phyloP scores from a whole-genome alignment of 2,329 filamentous ascomycete species.

The Rhytidhysteron rufulum region DNA sequence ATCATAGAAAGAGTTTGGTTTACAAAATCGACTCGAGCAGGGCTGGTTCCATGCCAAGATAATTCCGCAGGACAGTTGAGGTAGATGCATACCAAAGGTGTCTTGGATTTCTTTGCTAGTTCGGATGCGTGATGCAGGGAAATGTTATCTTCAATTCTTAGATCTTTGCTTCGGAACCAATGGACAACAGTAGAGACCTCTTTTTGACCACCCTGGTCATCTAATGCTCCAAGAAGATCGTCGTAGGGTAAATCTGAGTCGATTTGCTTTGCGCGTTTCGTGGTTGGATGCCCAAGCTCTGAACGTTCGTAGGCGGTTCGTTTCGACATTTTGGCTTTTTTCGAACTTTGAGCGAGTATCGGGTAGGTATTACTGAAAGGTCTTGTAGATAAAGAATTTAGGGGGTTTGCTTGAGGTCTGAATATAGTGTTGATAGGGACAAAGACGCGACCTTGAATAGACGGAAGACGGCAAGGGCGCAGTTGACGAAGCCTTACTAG shows the following conservation, averaged over 20 bases:
- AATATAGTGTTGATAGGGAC: not conserved
- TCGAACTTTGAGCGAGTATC: constrained; percentile 5
- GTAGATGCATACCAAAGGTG: constrained; percentile 44
- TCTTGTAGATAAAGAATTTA: not conserved
- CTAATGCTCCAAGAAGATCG: constrained; percentile 37
- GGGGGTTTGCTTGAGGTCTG: not conserved
- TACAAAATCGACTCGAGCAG: constrained; percentile 48
- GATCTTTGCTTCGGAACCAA: constrained; percentile 52
- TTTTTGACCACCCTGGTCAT: constrained; percentile 35
- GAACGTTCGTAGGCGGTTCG: constrained; percentile 25
- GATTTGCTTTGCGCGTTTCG: constrained; percentile 49
- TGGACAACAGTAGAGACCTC: constrained; percentile 43
- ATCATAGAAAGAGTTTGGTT: constrained; percentile 42
- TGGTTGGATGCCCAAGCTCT: constrained; percentile 42
- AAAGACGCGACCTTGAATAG: not conserved
- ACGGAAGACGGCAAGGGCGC: not conserved
- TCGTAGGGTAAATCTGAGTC: constrained; percentile 44
- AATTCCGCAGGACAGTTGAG: constrained; percentile 46
- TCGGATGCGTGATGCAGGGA: constrained; percentile 44
- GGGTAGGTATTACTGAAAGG: not conserved
- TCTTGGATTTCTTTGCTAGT: constrained; percentile 42
- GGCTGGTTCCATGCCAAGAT: constrained; percentile 49
- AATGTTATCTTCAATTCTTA: constrained; percentile 50
- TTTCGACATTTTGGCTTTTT: constrained; percentile 22
- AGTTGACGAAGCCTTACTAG: not conserved